Conservation (phyloP, 2,329 filamentous ascomycete species). For the Epicoccum sorghinum region DNA sequence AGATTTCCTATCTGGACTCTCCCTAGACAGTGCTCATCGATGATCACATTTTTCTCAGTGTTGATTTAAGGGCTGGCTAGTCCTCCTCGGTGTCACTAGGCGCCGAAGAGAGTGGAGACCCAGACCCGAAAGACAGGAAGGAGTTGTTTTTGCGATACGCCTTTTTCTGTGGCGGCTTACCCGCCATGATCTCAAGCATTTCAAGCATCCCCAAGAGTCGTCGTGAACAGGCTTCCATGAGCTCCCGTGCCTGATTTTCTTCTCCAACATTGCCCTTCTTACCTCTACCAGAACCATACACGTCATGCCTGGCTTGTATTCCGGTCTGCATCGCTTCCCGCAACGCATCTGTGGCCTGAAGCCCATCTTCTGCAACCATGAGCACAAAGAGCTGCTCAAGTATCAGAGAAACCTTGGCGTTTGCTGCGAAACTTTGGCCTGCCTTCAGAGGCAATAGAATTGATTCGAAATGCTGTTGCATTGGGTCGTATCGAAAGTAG, state of each 20-base stretch:
- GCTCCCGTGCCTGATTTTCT: constrained; percentile 43
- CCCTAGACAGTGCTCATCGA: no score
- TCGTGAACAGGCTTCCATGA: constrained; percentile 44
- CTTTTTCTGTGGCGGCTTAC: constrained; percentile 17
- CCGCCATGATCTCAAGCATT: constrained; percentile 33
- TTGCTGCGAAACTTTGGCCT: constrained; percentile 36
- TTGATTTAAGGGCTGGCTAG: not conserved
- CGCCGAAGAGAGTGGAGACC: constrained; percentile 31
- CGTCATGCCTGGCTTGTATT: constrained; percentile 56
- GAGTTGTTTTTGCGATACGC: not conserved
- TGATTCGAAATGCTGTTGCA: constrained; percentile 37
- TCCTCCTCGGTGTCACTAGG: constrained; percentile 30
- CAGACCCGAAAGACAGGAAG: constrained; percentile 28
- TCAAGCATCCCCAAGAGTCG: constrained; percentile 45
- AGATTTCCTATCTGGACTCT: no score
- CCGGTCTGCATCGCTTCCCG: constrained; percentile 58
- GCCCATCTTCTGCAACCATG: constrained; percentile 33
- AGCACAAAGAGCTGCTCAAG: constrained; percentile 41
- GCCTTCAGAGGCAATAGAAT: constrained; percentile 34
- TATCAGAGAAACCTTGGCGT: constrained; percentile 45
- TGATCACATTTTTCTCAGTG: no score
- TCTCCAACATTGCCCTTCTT: constrained; percentile 47
- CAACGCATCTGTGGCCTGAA: constrained; percentile 41
- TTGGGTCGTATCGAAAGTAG: constrained; percentile 31
- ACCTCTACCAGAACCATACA: constrained; percentile 53